Base-by-base conservation (phyloP, 2,329 filamentous ascomycete genomes). In the Colletotrichum agaves region DNA sequence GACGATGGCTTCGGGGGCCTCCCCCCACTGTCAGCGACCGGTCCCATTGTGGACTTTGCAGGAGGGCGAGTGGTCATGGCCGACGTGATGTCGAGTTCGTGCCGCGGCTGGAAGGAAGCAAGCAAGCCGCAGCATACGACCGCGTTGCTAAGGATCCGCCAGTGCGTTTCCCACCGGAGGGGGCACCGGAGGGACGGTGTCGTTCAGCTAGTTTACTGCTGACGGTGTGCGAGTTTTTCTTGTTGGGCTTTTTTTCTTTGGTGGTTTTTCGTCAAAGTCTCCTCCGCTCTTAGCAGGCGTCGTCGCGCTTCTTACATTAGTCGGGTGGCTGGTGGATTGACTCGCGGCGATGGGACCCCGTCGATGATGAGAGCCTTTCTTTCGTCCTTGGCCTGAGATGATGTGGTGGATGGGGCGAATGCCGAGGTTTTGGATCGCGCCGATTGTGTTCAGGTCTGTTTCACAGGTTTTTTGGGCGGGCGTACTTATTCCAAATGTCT, bases 161-260 rank as follows among this genome's bases (percentile, higher is more conserved):
- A 49, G 55, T 17, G 27, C 44, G 47, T 23, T 67, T 60, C 53
- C 61, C 21, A n/a, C n/a, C n/a, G n/a, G n/a, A n/a, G n/a, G n/a
- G n/a, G n/a, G n/a, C n/a, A n/a, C 65, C 61, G 61, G 31, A 31
- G 23, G 31, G 21, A 61, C 35, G 61, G 46, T 35, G 52, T 21
- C 23, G 52, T 31, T 43, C 49, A 43, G 31, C 27, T 47, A 39
- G 37, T 35, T 27, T 55, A 10, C 50, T 52, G 37, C 46, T 52
- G 44, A 58, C 5, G 52, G 39, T 27, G 31, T n/a, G n/a, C 17
- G 35, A 17, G 39, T 27, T 27, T 27, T 7, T 27, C 27, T 27
- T 7, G 2, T 5, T 27, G 27, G 27, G 3, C 8, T 4, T 27
- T 27, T 27, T 27, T 27, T 7, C 2, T 27, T 27, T 23, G 21